Base-by-base conservation (phyloP, 306 rosid genomes). In the Dicorynia guianensis region DNA sequence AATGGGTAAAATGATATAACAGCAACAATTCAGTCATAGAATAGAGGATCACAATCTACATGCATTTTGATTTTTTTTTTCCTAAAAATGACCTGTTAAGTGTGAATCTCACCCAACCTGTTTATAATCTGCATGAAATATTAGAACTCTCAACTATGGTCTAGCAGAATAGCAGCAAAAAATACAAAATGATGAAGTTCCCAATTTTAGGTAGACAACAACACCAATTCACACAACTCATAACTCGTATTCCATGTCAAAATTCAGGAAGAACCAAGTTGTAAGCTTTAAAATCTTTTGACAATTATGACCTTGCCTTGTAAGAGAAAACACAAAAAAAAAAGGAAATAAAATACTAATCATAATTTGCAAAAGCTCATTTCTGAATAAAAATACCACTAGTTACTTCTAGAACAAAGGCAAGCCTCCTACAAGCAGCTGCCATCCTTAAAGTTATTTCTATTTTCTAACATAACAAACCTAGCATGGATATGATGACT, bases 121-220 rank as follows among this genome's bases (percentile, higher is more conserved):
- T 47, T 30, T 55, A 48, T 11, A 35, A 63, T 33, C 48, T 6
- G 25, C 12, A 33, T 13, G 43, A 38, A 57, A 47, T 33, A 59
- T 65, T 48, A 64, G 25, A 71, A 50, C 58, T 49, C 25, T 69
- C 43, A 38, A 30, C 15, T 64, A 43, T 8, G 54, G 43, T 69
- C 5, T 14, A 34, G 8, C 5, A 67, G 8, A 35, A 43, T 25
- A 39, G 25, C 30, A 2, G 69, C n/a, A 1, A 48, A 49, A 39
- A n/a, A 36, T 35, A 43, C 55, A 69, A 5, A 1, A 17, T 13
- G 11, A 18, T 4, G n/a, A 35, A 59, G 48, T 17, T 50, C 46
- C 46, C 33, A 12, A 30, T n/a, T 14, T 63, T 44, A 44, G 38
- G 46, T 38, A 43, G 52, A 25, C 30, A 25, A 25, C 30, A 25